These are phyloP conservation scores for Populus ilicifolia DNA, from an alignment of 345 rosid genomes.

Conservation along the genomic window DNA sequence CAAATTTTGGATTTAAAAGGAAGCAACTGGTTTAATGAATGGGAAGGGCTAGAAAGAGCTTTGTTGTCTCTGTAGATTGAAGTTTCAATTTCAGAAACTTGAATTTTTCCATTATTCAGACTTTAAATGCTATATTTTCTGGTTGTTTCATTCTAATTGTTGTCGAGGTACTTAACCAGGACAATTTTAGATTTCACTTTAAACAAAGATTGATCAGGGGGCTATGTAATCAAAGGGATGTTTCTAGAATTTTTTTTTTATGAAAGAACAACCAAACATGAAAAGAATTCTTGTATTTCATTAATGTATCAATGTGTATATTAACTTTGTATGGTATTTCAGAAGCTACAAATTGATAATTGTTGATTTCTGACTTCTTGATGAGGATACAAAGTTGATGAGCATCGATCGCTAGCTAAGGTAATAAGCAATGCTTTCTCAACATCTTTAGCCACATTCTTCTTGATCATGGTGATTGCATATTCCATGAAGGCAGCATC, in stretches of 20 bases:
- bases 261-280: not conserved
- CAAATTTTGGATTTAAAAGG: too few species aligned
- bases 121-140: too few species aligned
- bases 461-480: not conserved
- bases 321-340: not conserved
- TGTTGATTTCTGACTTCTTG: not conserved
- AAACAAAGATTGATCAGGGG: too few species aligned
- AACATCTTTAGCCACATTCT: not conserved
- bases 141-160: too few species aligned
- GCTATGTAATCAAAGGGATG: too few species aligned
- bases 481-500: constrained; percentile 13
- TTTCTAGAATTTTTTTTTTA: not conserved
- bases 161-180: too few species aligned
- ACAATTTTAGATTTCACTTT: too few species aligned
- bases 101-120: too few species aligned
- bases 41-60: too few species aligned
- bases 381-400: not conserved
- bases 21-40: too few species aligned
- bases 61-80: too few species aligned
- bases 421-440: constrained; percentile 5
- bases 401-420: not conserved
- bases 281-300: not conserved
- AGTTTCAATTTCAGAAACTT: too few species aligned
- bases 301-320: not conserved
- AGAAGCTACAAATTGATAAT: not conserved